Percentiles rank a stretch among this genome's conserved stretches.
These are phyloP conservation scores for Rhodotorula paludigena DNA, from an alignment of 768 basidiomycete genomes.

Conservation along the genomic window DNA sequence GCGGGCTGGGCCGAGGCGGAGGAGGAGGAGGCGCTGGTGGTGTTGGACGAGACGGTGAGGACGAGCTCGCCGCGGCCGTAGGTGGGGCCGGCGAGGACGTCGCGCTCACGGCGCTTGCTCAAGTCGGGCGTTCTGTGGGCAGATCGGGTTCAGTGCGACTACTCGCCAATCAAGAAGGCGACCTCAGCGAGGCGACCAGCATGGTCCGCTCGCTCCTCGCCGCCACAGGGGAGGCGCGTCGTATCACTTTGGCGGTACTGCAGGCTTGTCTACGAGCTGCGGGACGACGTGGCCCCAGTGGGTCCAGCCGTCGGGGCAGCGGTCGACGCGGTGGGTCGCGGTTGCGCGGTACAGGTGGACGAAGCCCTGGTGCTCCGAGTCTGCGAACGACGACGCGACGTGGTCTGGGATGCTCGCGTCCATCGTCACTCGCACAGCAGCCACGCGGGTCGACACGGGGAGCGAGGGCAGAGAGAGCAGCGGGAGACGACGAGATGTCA, in stretches of 20 bases:
- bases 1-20: too few relatives aligned
- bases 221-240: too few relatives aligned
- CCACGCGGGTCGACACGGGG: neutral
- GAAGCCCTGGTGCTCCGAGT: neutral
- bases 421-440: too few relatives aligned
- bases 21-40: too few relatives aligned
- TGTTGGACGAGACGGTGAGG: neutral
- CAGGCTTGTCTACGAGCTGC: slow-evolving; percentile 13
- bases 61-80: slow-evolving; percentile 9
- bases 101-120: neutral
- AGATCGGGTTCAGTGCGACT: neutral
- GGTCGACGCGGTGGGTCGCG: neutral
- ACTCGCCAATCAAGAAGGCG: too few relatives aligned
- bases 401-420: neutral
- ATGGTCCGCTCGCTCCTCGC: too few relatives aligned
- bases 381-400: neutral
- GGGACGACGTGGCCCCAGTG: slow-evolving; percentile 24
- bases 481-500: too few relatives aligned
- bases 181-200: neutral
- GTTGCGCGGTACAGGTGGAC: slow-evolving; percentile 11
- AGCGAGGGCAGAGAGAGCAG: neutral
- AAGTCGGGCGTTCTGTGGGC: slow-evolving; percentile 18
- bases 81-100: slow-evolving; percentile 12
- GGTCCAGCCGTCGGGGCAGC: neutral
- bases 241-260: slow-evolving; percentile 7